phyloP scores from a whole-genome alignment of 495 filamentous ascomycete genomes.

The Penicillium psychrofluorescens region DNA sequence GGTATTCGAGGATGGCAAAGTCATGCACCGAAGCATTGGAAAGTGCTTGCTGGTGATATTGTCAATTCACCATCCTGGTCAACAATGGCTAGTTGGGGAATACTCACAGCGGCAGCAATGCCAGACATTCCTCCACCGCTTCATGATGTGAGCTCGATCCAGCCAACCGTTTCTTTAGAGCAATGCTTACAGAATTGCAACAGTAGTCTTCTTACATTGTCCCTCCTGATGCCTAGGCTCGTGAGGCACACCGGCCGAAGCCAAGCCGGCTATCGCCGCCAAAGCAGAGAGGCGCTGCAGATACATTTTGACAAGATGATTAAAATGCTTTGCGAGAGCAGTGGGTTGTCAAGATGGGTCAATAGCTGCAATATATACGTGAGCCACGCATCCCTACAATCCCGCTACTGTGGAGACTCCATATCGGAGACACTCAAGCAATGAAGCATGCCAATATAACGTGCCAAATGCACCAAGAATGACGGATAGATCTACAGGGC shows the following conservation, averaged over 20 bases:
- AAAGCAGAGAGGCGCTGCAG: slow-evolving; percentile 10
- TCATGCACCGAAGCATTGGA: slow-evolving; percentile 56
- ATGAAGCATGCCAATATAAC: not conserved
- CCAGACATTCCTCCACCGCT: slow-evolving; percentile 49
- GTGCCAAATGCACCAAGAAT: not conserved
- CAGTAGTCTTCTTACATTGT: slow-evolving; percentile 31
- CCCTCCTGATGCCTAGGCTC: slow-evolving; percentile 7
- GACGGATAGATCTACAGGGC: slow-evolving; percentile 8
- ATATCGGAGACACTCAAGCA: too few relatives aligned
- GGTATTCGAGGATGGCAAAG: slow-evolving; percentile 65
- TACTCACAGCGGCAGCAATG: slow-evolving; percentile 59
- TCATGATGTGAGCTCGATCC: slow-evolving; percentile 1
- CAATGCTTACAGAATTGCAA: slow-evolving; percentile 26
- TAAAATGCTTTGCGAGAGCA: not conserved
- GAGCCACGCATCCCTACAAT: too few relatives aligned
- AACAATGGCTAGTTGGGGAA: slow-evolving; percentile 3
- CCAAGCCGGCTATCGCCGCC: slow-evolving; percentile 10
- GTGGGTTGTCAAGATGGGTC: not conserved
- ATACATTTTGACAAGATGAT: slow-evolving; percentile 5
- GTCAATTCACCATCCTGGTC: slow-evolving; percentile 1
- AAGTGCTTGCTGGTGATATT: slow-evolving; percentile 48
- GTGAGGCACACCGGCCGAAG: slow-evolving; percentile 17
- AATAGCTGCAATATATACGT: not conserved
- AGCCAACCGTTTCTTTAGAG: not conserved
- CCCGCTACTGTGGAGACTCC: too few relatives aligned